Evolutionary conservation across 192 early-diverging fungal species (phyloP), one percentile per base, ranked within the genome.

Genomic region (Phycomyces nitens): DNA sequence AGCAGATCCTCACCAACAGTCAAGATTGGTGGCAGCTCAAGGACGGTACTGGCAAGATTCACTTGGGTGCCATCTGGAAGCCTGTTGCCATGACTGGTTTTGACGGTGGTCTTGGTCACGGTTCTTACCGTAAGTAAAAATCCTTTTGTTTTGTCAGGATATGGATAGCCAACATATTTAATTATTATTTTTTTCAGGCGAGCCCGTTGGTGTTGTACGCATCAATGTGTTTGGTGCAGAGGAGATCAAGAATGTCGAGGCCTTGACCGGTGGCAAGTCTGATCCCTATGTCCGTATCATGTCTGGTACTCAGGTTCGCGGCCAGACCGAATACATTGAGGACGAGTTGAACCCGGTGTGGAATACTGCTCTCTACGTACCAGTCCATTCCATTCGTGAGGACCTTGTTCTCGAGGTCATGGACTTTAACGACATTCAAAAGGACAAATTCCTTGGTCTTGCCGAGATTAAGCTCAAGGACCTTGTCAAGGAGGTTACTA

Each of bases 251-350:
- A 97, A 97, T 42, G 92, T 92, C 12, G 95, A 97, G 72, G 81
- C 82, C 11, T 70, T 90, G 55, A 86, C 81, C 14, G 81, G 76
- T 52, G 85, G 88, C 68, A 94, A 91, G 75, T 96, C 94, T 1
- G 95, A 99, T 62, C 97, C 97, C 18, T 99, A 97, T 76, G 80
- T 84, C 38, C 85, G 89, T 52, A 75, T 97, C 18, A 76, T 85
- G 69, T 75, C 88, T 29, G 78, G 80, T 41, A 79, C 80, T 60
- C 68, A 79, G 44, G 63, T 80, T n/a, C 77, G 92, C 55, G 90
- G 84, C 41, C 84, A 86, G 27, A 94, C 94, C 14, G 85, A 89
- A 29, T 82, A 88, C 68, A 90, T 93, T 65, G 84, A 89, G 24
- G 88, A 92, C 64, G 87, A 89, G 18, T 69, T 96, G 58, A 85